Conservation (phyloP, 257 asterid genomes). For the Leonotis leonurus region DNA sequence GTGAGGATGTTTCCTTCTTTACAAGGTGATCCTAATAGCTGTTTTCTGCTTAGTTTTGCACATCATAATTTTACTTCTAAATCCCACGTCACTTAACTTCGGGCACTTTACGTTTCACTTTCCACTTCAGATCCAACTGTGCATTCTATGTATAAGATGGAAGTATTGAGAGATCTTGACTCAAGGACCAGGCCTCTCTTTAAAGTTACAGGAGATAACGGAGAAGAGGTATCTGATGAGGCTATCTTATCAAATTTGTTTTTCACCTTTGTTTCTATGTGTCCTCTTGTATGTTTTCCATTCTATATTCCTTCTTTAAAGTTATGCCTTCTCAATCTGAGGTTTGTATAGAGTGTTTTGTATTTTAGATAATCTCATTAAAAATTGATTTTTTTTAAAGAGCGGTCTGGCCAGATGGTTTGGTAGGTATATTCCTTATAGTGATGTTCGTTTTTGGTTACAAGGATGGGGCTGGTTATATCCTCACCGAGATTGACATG, state of each 20-base stretch:
- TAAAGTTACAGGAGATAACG: constrained; percentile 64
- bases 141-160: constrained; percentile 61
- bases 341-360: not conserved
- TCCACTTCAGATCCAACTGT: constrained; percentile 60
- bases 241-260: constrained; percentile 9
- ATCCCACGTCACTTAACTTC: constrained; percentile 9
- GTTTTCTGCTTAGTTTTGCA: constrained; percentile 7
- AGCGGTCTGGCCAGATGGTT: not conserved
- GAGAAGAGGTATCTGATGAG: constrained; percentile 63
- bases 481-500: not conserved
- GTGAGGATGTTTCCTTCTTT: constrained; percentile 58
- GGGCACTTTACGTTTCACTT: constrained; percentile 19
- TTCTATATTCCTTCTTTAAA: constrained; percentile 1
- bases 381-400: not conserved
- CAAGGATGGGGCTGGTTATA: constrained; percentile 3
- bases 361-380: not conserved
- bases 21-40: constrained; percentile 38
- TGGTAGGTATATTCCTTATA: not conserved
- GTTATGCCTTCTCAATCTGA: constrained; percentile 1
- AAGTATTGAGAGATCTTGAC: constrained; percentile 69
- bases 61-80: not conserved
- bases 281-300: not conserved
- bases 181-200: constrained; percentile 60
- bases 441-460: not conserved
- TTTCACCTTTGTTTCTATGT: not conserved